Percentiles rank a stretch among this genome's conserved stretches.
These are phyloP conservation scores for Yarrowia keelungensis DNA, from an alignment of 805 yeast genomes.

Conservation along the genomic window DNA sequence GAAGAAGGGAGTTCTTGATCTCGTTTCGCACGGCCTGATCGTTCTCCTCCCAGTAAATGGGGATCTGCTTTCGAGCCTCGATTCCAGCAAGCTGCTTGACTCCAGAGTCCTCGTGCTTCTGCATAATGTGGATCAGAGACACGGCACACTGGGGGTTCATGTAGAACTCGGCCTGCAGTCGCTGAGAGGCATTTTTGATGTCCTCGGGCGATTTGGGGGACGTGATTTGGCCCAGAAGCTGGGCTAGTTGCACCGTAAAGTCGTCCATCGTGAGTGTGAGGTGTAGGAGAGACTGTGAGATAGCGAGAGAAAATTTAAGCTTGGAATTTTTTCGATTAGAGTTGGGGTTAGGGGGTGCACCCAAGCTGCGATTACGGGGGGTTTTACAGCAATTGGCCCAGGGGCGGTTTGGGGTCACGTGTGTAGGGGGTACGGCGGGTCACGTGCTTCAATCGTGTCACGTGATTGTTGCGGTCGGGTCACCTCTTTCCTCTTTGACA, in stretches of 20 bases:
- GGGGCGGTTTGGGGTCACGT: background rate
- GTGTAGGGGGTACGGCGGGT: background rate
- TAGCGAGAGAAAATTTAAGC: conserved; percentile 15
- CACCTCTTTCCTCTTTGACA: too few species aligned
- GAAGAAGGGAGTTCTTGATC: conserved; percentile 72
- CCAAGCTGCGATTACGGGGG: background rate
- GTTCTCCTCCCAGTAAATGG: conserved; percentile 65
- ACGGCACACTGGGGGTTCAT: conserved; percentile 75
- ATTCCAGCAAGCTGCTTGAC: conserved; percentile 94
- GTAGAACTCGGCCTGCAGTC: conserved; percentile 77
- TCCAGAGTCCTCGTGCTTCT: conserved; percentile 70
- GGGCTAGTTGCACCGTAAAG: conserved; percentile 59
- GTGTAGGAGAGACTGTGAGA: background rate
- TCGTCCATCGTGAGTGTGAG: conserved; percentile 34
- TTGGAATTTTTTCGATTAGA: conserved; percentile 35
- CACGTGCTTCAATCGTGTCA: too few species aligned
- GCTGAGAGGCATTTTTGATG: conserved; percentile 81
- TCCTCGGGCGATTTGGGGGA: conserved; percentile 71
- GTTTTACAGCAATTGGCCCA: background rate
- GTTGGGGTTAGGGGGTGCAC: conserved; percentile 31
- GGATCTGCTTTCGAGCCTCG: conserved; percentile 86
- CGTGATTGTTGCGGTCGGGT: too few species aligned
- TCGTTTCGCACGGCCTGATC: conserved; percentile 56
- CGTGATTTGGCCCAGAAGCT: conserved; percentile 76
- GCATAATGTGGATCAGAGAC: conserved; percentile 80